Conservation (phyloP, 1,284 basidiomycete species). For the Amylostereum areolatum region DNA sequence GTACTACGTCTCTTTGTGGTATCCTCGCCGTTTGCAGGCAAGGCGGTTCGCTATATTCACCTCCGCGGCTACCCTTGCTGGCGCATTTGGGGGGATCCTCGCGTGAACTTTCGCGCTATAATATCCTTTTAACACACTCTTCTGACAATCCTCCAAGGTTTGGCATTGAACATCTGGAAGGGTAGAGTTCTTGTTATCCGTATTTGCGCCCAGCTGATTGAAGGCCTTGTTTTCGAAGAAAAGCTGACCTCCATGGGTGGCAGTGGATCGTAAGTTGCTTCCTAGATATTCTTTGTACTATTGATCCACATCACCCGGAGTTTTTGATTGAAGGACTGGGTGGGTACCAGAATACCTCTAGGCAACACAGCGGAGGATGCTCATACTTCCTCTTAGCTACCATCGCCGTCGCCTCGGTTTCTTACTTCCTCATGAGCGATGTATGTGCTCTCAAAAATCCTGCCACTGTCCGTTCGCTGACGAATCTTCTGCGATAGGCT, state of each 20-base stretch:
- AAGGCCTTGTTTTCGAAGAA: background rate
- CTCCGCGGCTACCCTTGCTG: conserved; percentile 53
- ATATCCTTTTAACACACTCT: no score
- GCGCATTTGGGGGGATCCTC: conserved; percentile 35
- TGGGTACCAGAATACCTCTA: background rate
- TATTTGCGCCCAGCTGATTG: no score
- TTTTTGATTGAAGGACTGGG: conserved; percentile 27
- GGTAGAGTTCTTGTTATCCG: conserved; percentile 6
- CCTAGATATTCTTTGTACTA: background rate
- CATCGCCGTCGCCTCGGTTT: conserved; percentile 27
- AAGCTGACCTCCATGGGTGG: conserved; percentile 33
- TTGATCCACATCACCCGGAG: conserved; percentile 10
- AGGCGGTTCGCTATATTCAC: conserved; percentile 52
- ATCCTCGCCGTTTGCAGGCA: conserved; percentile 42
- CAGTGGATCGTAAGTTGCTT: conserved; percentile 42
- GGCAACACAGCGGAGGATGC: background rate
- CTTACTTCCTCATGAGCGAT: conserved; percentile 41
- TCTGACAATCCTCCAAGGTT: conserved; percentile 6
- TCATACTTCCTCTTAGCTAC: conserved; percentile 17
- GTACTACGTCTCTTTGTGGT: conserved; percentile 53
- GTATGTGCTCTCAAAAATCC: conserved; percentile 16
- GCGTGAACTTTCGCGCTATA: conserved; percentile 11
- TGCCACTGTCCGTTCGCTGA: no score
- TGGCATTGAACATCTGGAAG: conserved; percentile 28
- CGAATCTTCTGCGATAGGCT: conserved; percentile 16